Base-by-base conservation (phyloP, 306 rosid species). In the Cicer yamashitae region DNA sequence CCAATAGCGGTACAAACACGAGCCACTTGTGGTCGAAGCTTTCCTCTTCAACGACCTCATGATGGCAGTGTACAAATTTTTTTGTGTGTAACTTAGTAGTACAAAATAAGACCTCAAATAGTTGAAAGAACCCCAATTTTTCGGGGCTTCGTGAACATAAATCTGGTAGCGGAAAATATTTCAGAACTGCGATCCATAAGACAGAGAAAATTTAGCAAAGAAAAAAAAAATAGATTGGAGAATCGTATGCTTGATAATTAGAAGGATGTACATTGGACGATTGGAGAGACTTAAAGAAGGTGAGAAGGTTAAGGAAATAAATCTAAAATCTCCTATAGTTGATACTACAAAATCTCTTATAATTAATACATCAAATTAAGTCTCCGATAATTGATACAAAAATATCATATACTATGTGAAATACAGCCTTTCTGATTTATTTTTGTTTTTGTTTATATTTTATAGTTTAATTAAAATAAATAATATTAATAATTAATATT, bases 121-220 rank as follows among this genome's bases (percentile, higher is more conserved):
- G 84, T 76, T 87, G 88, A 40, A 73, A 46, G 41, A 86, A 78
- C 9, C 87, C 68, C 79, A 78, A 48, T 4, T 86, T 80, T 37
- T 84, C n/a, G 63, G 11, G 84, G 94, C 8, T 57, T 81, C 89
- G 86, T 63, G 10, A 86, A 22, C 85, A 87, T 30, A 10, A 74
- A 76, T 3, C 37, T 66, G 73, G 79, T 15, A 34, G 82, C 81
- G 37, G 81, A 83, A 57, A 14, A 58, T 83, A 63, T 83, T 7
- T 62, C 46, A 48, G 81, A 61, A 5, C 18, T 6, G 10, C 3
- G 0, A 46, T 14, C 53, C 78, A 75, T 71, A 1, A 20, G 76
- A 70, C 50, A n/a, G n/a, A 46, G 34, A n/a, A 51, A 18, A 64
- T 7, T 51, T 50, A 39, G n/a, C 1, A 5, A 17, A 8, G 11